Conservation (phyloP, 495 filamentous ascomycete species). For the Daldinia loculata region DNA sequence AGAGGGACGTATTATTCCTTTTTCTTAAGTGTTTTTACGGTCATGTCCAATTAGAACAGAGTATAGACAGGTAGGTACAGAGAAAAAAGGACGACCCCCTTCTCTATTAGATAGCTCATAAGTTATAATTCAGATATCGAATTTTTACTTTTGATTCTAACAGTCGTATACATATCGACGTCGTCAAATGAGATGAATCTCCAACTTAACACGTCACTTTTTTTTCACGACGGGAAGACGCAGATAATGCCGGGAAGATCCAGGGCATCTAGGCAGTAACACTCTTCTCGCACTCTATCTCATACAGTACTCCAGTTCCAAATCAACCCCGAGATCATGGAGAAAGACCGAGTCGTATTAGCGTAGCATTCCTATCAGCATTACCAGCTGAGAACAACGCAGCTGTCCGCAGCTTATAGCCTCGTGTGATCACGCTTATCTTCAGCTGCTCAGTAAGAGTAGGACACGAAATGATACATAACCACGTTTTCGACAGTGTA, state of each 20-base stretch:
- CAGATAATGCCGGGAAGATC: background rate
- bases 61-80: background rate
- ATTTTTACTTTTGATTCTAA: conserved; percentile 16
- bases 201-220: conserved; percentile 9
- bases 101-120: background rate
- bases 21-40: background rate
- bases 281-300: conserved; percentile 3
- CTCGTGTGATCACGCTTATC: conserved; percentile 16
- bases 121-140: conserved; percentile 31
- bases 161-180: background rate
- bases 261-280: conserved; percentile 4
- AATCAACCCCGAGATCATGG: background rate
- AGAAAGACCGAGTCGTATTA: background rate
- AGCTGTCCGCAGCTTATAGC: conserved; percentile 23
- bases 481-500: conserved; percentile 24
- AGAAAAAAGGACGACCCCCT: background rate
- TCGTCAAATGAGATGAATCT: conserved; percentile 19
- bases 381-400: conserved; percentile 14
- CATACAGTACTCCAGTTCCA: conserved; percentile 1
- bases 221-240: conserved; percentile 1
- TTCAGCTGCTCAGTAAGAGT: conserved; percentile 22
- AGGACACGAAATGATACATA: conserved; percentile 34
- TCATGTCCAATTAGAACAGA: conserved; percentile 5
- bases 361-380: background rate
- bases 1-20: background rate